phyloP scores from a whole-genome alignment of 257 asterid genomes.

The Paraleonurus japonicus region DNA sequence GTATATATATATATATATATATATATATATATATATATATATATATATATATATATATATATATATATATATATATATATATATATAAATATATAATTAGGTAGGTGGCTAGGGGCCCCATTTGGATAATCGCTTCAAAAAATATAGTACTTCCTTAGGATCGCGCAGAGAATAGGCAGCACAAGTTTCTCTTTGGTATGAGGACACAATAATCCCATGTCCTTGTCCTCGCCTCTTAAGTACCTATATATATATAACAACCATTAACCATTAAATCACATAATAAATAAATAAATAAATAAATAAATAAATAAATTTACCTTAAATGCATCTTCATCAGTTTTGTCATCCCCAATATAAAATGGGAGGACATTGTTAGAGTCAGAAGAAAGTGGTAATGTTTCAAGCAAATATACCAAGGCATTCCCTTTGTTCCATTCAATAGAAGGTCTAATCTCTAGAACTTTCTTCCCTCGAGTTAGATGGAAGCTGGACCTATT shows the following conservation, averaged over 20 bases:
- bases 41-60: too few relatives aligned
- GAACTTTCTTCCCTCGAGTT: constrained; percentile 72
- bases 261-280: too few relatives aligned
- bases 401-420: constrained; percentile 53
- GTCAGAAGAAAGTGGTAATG: constrained; percentile 48
- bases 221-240: constrained; percentile 48
- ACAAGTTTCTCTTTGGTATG: constrained; percentile 55
- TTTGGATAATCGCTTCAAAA: constrained; percentile 48
- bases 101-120: constrained; percentile 22
- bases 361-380: constrained; percentile 53
- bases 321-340: constrained; percentile 92
- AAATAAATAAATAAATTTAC: constrained; percentile 26
- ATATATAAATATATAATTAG: background rate
- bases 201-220: constrained; percentile 61
- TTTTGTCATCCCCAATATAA: constrained; percentile 75
- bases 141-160: constrained; percentile 57
- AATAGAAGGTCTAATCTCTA: constrained; percentile 82
- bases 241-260: too few relatives aligned
- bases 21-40: too few relatives aligned
- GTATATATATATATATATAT: too few relatives aligned
- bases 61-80: too few relatives aligned
- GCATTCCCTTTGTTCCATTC: constrained; percentile 89
- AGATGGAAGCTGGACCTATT: constrained; percentile 51
- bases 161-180: constrained; percentile 62
- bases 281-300: too few relatives aligned